These are phyloP conservation scores for Tillandsia leiboldiana DNA, from an alignment of 176 grass and related monocot species.

Conservation along the genomic window DNA sequence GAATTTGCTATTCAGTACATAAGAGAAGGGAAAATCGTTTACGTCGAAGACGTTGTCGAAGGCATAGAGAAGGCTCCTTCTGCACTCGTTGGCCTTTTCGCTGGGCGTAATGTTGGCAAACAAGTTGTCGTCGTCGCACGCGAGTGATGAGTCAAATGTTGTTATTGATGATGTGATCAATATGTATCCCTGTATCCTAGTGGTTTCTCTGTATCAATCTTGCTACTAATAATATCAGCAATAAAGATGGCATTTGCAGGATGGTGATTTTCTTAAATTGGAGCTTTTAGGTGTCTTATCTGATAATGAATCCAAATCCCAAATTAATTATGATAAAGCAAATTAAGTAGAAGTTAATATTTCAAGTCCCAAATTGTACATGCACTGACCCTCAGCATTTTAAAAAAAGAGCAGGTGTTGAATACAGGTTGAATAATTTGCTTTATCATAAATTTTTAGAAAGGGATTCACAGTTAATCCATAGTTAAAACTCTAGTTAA, in stretches of 20 bases:
- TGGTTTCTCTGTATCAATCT: neutral
- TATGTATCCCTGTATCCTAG: neutral
- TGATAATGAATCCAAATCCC: neutral
- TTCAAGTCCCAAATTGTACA: neutral
- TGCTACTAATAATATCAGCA: neutral
- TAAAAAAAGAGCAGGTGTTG: no score
- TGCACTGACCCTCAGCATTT: no score
- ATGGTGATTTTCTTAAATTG: neutral
- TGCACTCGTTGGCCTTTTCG: conserved; percentile 46
- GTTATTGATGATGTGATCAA: neutral
- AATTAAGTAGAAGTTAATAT: neutral
- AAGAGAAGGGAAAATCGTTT: conserved; percentile 32
- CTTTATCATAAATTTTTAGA: no score
- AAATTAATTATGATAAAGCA: no score
- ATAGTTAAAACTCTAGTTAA: no score
- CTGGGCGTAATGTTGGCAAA: conserved; percentile 58
- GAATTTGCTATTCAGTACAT: conserved; percentile 29
- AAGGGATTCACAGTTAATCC: no score
- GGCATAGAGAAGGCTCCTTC: conserved; percentile 42
- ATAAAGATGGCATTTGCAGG: neutral
- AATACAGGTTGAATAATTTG: no score
- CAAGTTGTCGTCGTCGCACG: conserved; percentile 41
- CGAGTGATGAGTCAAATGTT: conserved; percentile 13
- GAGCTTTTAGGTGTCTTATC: neutral
- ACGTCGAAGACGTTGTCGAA: conserved; percentile 44